Evolutionary conservation across 1,284 basidiomycete species (phyloP).

Genomic region (Trametes pubescens): DNA sequence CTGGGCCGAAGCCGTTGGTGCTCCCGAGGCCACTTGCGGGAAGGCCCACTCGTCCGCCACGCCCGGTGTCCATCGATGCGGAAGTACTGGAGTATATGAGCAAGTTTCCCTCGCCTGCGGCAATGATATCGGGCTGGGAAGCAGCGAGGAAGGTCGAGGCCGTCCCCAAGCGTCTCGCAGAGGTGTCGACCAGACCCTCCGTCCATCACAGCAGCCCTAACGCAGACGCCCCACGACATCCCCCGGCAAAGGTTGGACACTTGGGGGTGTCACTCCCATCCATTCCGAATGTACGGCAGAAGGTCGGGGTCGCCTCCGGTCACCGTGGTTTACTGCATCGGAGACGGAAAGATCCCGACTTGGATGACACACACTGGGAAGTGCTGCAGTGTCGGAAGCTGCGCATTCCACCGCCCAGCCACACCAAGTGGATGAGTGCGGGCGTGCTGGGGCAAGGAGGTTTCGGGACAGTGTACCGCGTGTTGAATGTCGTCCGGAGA

Average conservation of each 20-base stretch:
- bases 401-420: conserved; percentile 2
- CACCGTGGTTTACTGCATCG: not conserved
- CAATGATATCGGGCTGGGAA: not conserved
- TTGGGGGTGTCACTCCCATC: conserved; percentile 1
- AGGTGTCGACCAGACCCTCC: not conserved
- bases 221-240: not conserved
- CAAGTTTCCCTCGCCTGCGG: not conserved
- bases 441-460: conserved; percentile 36
- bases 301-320: conserved; percentile 15
- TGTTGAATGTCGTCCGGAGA: conserved; percentile 24
- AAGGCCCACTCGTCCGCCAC: conserved; percentile 9
- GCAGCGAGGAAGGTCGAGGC: not conserved
- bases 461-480: conserved; percentile 37
- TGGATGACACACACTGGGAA: not conserved
- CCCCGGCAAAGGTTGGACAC: not conserved
- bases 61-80: conserved; percentile 6
- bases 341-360: not conserved
- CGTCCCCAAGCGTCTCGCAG: not conserved
- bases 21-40: not conserved
- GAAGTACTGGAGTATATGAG: conserved; percentile 13
- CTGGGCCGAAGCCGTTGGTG: not conserved
- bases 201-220: not conserved
- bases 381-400: conserved; percentile 20
- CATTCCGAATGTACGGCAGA: not conserved
- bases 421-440: conserved; percentile 27